Evolutionary conservation across 352 stramenopile genomes (phyloP).

Genomic region (Phytophthora multivora): DNA sequence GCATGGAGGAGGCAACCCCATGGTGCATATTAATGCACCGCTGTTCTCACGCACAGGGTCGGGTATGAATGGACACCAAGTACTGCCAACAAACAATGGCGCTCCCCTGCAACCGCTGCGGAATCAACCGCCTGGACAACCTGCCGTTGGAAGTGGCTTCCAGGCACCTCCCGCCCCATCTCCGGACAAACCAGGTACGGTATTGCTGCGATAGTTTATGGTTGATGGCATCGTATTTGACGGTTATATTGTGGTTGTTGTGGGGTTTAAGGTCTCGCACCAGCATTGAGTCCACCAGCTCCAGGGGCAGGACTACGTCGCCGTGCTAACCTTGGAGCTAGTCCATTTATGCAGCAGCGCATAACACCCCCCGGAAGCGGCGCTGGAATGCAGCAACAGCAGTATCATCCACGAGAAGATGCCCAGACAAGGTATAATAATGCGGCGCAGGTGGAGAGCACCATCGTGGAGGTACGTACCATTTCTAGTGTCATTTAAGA

Average conservation of each 20-base stretch:
- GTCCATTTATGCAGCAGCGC: slow-evolving; percentile 79
- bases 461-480: slow-evolving; percentile 75
- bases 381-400: slow-evolving; percentile 47
- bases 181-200: slow-evolving; percentile 30
- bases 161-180: slow-evolving; percentile 17
- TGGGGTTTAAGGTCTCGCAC: slow-evolving; percentile 7
- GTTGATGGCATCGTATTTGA: not conserved
- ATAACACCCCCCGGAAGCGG: slow-evolving; percentile 30
- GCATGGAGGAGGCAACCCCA: slow-evolving; percentile 65
- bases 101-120: slow-evolving; percentile 28
- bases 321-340: slow-evolving; percentile 63
- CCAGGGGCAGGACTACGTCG: slow-evolving; percentile 56
- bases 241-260: not conserved
- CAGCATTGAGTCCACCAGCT: slow-evolving; percentile 20
- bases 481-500: not conserved
- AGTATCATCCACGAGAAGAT: slow-evolving; percentile 72
- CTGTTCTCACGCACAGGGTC: slow-evolving; percentile 62
- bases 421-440: slow-evolving; percentile 78
- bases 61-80: slow-evolving; percentile 20
- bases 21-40: slow-evolving; percentile 83
- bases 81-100: slow-evolving; percentile 29
- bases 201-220: not conserved
- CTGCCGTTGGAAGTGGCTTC: slow-evolving; percentile 20
- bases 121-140: slow-evolving; percentile 15
- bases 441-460: slow-evolving; percentile 80